Evolutionary conservation across 805 yeast genomes (phyloP).

Genomic region (Metschnikowia dekortorum): DNA sequence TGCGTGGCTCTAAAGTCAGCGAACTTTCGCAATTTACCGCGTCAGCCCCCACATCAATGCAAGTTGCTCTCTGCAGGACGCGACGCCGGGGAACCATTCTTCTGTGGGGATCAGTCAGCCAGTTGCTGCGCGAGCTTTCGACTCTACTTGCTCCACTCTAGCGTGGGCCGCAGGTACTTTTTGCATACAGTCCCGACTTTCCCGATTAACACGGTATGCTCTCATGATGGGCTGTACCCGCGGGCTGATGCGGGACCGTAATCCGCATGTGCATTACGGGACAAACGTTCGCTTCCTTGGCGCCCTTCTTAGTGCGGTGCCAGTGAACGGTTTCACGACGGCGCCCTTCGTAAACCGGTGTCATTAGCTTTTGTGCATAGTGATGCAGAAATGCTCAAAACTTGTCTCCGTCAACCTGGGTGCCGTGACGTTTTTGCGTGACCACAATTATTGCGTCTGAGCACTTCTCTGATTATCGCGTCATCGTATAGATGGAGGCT

Average conservation of each 20-base stretch:
- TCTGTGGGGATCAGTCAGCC: constrained; percentile 3
- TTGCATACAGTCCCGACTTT: background rate
- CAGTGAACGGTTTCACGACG: background rate
- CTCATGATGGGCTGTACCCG: background rate
- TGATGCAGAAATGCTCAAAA: no score
- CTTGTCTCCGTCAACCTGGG: background rate
- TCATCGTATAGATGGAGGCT: no score
- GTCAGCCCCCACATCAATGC: background rate
- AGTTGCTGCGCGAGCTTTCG: background rate
- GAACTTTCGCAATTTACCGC: background rate
- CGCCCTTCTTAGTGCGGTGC: background rate
- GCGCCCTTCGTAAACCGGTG: background rate
- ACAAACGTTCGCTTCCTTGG: background rate
- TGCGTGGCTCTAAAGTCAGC: background rate
- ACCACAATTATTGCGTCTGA: background rate
- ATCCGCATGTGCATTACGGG: background rate
- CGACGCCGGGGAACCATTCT: background rate
- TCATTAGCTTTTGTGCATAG: background rate
- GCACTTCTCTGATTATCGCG: no score
- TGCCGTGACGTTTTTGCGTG: no score
- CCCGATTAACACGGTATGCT: background rate
- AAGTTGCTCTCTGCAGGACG: background rate
- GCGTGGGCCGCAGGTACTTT: background rate
- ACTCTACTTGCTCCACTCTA: background rate
- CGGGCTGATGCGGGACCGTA: background rate